A percentile compares a stretch with the other conserved stretches of the same genome.
Conservation (phyloP, 2,329 filamentous ascomycete genomes). For the Ophiostoma sp. region DNA sequence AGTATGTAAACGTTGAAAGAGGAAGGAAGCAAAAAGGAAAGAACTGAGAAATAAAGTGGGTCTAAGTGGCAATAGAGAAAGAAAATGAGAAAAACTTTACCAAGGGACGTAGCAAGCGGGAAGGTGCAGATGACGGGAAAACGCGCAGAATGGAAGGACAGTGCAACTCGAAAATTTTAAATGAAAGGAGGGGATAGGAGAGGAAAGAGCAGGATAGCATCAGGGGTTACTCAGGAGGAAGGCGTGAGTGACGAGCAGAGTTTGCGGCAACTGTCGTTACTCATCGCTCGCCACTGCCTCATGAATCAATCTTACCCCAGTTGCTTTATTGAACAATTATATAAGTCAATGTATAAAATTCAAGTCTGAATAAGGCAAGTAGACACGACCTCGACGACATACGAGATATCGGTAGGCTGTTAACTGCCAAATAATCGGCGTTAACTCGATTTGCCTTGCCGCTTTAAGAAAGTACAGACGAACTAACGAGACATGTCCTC, state of each 20-base stretch:
- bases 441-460: slow-evolving; percentile 6
- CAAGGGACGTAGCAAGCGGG: background rate
- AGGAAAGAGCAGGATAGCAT: slow-evolving; percentile 8
- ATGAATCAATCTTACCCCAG: background rate
- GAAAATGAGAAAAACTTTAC: background rate
- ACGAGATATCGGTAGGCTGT: background rate
- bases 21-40: slow-evolving; percentile 13
- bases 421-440: background rate
- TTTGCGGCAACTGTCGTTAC: background rate
- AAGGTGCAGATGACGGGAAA: slow-evolving; percentile 11
- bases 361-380: slow-evolving; percentile 18
- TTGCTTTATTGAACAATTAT: background rate
- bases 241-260: background rate
- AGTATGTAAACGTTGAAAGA: slow-evolving; percentile 1
- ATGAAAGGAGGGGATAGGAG: background rate
- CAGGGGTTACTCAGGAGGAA: background rate
- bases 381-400: slow-evolving; percentile 14
- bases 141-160: background rate
- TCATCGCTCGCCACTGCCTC: background rate
- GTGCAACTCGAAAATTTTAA: background rate
- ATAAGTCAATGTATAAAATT: background rate
- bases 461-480: slow-evolving; percentile 4
- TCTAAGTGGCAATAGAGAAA: background rate
- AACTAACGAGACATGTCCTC: slow-evolving; percentile 7
- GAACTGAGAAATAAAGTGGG: background rate